These are phyloP conservation scores for Saturnispora zaruensis DNA, from an alignment of 805 yeast species.

Conservation along the genomic window DNA sequence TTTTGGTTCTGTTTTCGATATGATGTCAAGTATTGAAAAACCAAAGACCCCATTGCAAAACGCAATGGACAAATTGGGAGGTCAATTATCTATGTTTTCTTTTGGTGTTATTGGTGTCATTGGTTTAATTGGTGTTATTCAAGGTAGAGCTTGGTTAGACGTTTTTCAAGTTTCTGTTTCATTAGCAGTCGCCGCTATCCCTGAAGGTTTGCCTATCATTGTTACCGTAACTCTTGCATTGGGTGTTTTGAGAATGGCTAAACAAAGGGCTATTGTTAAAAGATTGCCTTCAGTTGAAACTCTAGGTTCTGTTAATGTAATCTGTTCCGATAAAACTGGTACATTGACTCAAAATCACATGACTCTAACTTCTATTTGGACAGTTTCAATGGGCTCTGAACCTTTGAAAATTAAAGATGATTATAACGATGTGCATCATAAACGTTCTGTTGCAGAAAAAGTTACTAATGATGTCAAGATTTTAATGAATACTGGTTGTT, in stretches of 20 bases:
- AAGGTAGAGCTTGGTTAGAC: constrained; percentile 93
- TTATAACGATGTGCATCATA: constrained; percentile 19
- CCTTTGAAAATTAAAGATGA: constrained; percentile 6
- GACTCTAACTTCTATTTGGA: constrained; percentile 82
- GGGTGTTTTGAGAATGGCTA: constrained; percentile 95
- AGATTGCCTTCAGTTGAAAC: constrained; percentile 94
- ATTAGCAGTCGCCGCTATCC: constrained; percentile 97
- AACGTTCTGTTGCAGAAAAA: constrained; percentile 33
- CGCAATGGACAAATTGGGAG: constrained; percentile 93
- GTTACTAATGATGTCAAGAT: constrained; percentile 47
- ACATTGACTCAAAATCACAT: constrained; percentile 85
- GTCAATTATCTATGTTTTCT: constrained; percentile 76
- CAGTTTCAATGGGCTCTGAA: constrained; percentile 44
- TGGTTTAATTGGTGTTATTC: constrained; percentile 79
- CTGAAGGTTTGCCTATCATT: constrained; percentile 96
- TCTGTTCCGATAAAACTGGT: constrained; percentile 88
- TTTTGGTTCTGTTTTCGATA: constrained; percentile 88
- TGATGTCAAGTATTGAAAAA: constrained; percentile 92
- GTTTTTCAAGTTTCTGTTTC: constrained; percentile 98
- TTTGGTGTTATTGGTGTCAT: constrained; percentile 87
- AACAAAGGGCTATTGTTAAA: constrained; percentile 85
- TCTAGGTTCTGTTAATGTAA: constrained; percentile 86
- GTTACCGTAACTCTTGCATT: constrained; percentile 95
- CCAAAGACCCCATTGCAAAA: constrained; percentile 96
- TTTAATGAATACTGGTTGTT: constrained; percentile 55